phyloP scores from a whole-genome alignment of 306 rosid species.

The Prunus padus region DNA sequence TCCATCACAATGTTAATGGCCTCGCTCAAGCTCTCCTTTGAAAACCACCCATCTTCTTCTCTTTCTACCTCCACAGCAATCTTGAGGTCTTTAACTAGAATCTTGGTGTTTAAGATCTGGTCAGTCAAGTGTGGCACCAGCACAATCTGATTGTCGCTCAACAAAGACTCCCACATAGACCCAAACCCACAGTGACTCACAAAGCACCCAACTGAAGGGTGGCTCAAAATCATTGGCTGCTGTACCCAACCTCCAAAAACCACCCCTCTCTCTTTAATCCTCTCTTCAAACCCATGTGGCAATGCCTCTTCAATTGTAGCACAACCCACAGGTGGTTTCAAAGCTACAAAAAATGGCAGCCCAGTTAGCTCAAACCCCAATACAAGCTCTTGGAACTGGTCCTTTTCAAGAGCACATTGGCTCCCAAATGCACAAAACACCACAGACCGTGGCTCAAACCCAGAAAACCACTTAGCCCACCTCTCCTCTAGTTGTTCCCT shows the following conservation, averaged over 20 bases:
- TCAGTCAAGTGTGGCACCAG: too few relatives aligned
- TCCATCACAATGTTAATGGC: slow-evolving; percentile 43
- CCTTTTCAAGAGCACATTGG: slow-evolving; percentile 22
- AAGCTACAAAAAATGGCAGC: slow-evolving; percentile 36
- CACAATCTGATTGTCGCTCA: too few relatives aligned
- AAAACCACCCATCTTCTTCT: slow-evolving; percentile 30
- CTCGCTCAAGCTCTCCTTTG: too few relatives aligned
- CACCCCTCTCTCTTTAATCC: slow-evolving; percentile 21
- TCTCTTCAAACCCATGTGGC: slow-evolving; percentile 2
- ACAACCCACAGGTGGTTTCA: slow-evolving; percentile 38
- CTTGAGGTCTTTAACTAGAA: slow-evolving; percentile 37
- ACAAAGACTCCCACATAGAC: too few relatives aligned
- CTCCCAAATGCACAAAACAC: too few relatives aligned
- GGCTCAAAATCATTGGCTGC: too few relatives aligned
- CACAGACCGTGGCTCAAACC: too few relatives aligned
- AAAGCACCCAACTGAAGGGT: too few relatives aligned
- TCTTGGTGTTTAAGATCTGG: slow-evolving; percentile 31
- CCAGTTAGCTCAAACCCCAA: slow-evolving; percentile 41
- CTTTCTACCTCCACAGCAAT: slow-evolving; percentile 40
- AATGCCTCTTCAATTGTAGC: slow-evolving; percentile 29
- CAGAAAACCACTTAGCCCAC: slow-evolving; percentile 30
- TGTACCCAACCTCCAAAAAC: too few relatives aligned
- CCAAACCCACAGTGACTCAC: background rate
- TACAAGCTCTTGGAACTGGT: slow-evolving; percentile 41
- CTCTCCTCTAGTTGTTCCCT: slow-evolving; percentile 1